Evolutionary conservation across 441 rosid species (phyloP).

Genomic region (Populus hybrid): DNA sequence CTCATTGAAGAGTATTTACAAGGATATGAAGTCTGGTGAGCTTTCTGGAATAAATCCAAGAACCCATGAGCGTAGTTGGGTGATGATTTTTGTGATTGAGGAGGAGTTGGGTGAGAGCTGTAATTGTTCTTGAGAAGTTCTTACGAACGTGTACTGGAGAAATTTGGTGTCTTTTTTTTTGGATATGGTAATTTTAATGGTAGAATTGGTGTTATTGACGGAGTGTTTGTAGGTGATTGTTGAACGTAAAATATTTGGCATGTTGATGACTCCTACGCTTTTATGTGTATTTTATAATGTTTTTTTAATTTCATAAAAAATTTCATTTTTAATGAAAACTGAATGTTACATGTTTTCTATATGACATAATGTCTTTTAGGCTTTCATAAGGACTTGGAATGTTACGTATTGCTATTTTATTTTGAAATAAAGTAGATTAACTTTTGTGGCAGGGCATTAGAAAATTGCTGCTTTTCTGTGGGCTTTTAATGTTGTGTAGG

Average conservation of each 20-base stretch:
- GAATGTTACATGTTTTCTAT: too few species aligned
- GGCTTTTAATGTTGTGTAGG: too few species aligned
- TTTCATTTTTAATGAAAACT: too few species aligned
- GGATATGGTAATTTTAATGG: background rate
- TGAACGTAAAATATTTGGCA: background rate
- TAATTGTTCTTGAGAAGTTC: background rate
- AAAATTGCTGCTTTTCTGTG: too few species aligned
- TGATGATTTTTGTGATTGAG: background rate
- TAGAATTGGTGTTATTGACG: background rate
- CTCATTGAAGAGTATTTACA: background rate
- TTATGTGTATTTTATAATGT: too few species aligned
- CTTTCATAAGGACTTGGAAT: background rate
- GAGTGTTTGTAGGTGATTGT: background rate
- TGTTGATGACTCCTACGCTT: background rate
- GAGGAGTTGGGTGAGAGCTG: background rate
- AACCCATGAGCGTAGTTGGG: background rate
- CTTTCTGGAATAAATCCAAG: background rate
- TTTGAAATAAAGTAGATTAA: background rate
- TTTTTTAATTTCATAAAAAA: too few species aligned
- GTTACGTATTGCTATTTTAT: background rate
- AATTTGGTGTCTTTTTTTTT: background rate
- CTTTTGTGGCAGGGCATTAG: too few species aligned
- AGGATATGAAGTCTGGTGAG: background rate
- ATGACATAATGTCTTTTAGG: background rate
- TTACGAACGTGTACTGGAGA: background rate